Evolutionary conservation across 345 rosid species (phyloP).

Genomic region (Arabidopsis arenosa): DNA sequence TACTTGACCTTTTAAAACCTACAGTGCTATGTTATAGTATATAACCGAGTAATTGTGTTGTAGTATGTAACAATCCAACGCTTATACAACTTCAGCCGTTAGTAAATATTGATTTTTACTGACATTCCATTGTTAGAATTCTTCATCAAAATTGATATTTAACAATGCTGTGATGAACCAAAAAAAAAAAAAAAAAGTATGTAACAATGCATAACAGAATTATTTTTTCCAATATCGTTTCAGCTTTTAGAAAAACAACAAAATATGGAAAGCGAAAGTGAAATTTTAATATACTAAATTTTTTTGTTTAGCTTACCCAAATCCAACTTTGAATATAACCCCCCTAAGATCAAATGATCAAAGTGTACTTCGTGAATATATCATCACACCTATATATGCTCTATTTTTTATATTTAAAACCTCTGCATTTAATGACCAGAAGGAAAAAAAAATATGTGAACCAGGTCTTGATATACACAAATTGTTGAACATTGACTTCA

Average conservation of each 20-base stretch:
- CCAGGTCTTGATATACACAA: conserved; percentile 37
- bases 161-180: too few species aligned
- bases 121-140: too few species aligned
- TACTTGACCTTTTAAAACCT: neutral
- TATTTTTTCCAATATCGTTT: neutral
- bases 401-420: neutral
- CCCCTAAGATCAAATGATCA: neutral
- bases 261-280: neutral
- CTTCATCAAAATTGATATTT: too few species aligned
- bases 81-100: neutral
- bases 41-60: too few species aligned
- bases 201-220: too few species aligned
- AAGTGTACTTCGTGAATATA: neutral
- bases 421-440: neutral
- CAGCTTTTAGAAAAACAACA: neutral
- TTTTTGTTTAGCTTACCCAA: neutral
- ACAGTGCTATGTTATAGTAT: neutral
- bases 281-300: neutral
- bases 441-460: neutral
- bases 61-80: neutral
- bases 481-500: conserved; percentile 39
- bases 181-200: too few species aligned
- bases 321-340: neutral
- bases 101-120: too few species aligned
- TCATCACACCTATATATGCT: neutral